Evolutionary conservation across 2,329 filamentous ascomycete genomes (phyloP).

Genomic region (Shiraia sp.): DNA sequence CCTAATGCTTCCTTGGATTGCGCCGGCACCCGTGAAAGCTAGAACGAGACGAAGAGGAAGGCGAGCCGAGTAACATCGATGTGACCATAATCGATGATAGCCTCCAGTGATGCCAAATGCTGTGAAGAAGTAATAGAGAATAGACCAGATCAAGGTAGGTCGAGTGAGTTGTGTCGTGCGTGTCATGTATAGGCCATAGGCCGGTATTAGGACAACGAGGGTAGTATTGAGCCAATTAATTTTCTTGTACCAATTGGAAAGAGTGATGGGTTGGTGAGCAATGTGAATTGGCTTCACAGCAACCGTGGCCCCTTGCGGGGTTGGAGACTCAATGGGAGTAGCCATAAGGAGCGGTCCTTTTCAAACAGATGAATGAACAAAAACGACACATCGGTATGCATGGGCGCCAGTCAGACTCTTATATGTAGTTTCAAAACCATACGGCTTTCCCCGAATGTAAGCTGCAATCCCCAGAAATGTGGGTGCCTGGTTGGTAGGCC

Average conservation of each 20-base stretch:
- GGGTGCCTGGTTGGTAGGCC: conserved; percentile 7
- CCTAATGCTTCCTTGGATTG: conserved; percentile 53
- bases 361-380: background rate
- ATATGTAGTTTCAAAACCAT: conserved; percentile 4
- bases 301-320: background rate
- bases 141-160: conserved; percentile 73
- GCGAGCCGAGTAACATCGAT: conserved; percentile 50
- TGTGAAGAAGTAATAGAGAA: conserved; percentile 81
- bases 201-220: conserved; percentile 76
- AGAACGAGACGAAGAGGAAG: conserved; percentile 51
- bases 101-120: conserved; percentile 62
- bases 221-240: conserved; percentile 89
- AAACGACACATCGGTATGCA: background rate
- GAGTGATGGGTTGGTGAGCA: conserved; percentile 17
- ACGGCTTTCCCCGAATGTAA: conserved; percentile 8
- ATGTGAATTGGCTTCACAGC: conserved; percentile 18
- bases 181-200: conserved; percentile 71
- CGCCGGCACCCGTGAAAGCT: conserved; percentile 51
- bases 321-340: conserved; percentile 7
- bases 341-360: background rate
- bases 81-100: conserved; percentile 76
- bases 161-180: conserved; percentile 75
- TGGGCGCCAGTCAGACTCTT: background rate
- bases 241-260: conserved; percentile 81
- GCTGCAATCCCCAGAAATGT: conserved; percentile 3